Conservation (phyloP, 2,329 filamentous ascomycete species). For the Cadophora luteo-olivacea region DNA sequence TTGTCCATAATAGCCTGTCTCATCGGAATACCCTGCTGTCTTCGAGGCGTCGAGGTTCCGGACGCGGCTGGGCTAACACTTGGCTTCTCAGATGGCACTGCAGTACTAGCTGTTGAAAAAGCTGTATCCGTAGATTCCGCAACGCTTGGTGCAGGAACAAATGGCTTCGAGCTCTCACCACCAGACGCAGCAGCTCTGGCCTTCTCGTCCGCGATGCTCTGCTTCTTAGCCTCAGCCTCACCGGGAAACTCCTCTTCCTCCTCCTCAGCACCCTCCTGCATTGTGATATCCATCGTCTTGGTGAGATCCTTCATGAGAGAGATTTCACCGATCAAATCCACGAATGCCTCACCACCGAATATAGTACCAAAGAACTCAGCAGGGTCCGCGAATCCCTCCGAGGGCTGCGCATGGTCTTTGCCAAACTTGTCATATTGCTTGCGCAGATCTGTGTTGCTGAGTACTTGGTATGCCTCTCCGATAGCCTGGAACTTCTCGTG, state of each 20-base stretch:
- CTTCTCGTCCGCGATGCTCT: slow-evolving; percentile 53
- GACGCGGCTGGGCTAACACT: slow-evolving; percentile 46
- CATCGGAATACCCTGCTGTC: slow-evolving; percentile 64
- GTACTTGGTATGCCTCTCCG: slow-evolving; percentile 76
- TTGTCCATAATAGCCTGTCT: slow-evolving; percentile 89
- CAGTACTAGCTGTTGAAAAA: slow-evolving; percentile 29
- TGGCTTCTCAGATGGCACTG: slow-evolving; percentile 40
- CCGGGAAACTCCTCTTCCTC: slow-evolving; percentile 68
- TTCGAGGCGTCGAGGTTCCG: slow-evolving; percentile 50
- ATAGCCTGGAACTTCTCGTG: slow-evolving; percentile 94
- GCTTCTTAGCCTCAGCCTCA: slow-evolving; percentile 61
- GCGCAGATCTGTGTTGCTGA: slow-evolving; percentile 86
- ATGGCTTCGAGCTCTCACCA: slow-evolving; percentile 20
- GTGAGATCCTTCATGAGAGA: slow-evolving; percentile 98
- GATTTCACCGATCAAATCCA: slow-evolving; percentile 97
- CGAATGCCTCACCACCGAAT: slow-evolving; percentile 94
- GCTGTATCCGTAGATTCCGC: slow-evolving; percentile 33
- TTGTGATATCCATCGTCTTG: slow-evolving; percentile 97
- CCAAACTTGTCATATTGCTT: slow-evolving; percentile 96
- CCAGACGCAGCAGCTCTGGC: slow-evolving; percentile 32
- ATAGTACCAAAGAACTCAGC: slow-evolving; percentile 98
- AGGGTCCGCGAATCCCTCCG: slow-evolving; percentile 92
- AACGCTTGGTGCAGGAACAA: slow-evolving; percentile 33
- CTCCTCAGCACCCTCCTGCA: slow-evolving; percentile 74
- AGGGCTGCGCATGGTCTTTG: slow-evolving; percentile 91